These are phyloP conservation scores for Cenococcum geophilum DNA, from an alignment of 495 filamentous ascomycete species.

Conservation along the genomic window DNA sequence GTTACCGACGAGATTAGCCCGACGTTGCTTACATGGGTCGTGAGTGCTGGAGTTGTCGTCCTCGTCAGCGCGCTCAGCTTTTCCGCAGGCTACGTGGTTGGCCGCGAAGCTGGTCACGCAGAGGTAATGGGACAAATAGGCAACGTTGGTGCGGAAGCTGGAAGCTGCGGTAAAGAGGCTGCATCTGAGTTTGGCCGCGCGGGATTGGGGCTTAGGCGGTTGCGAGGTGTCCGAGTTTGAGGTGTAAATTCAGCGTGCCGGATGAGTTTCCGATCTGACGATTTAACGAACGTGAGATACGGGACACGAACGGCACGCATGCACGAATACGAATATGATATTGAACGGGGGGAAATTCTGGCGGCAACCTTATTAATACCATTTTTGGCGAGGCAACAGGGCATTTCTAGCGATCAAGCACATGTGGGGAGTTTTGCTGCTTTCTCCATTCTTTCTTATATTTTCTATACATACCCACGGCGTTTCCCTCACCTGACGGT, in stretches of 20 bases:
- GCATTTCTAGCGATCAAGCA: background rate
- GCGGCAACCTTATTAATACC: background rate
- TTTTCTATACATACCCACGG: background rate
- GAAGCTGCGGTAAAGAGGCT: slow-evolving; percentile 35
- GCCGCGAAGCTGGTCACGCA: slow-evolving; percentile 68
- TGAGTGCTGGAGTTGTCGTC: slow-evolving; percentile 87
- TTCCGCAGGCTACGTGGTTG: slow-evolving; percentile 85
- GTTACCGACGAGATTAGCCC: slow-evolving; percentile 50
- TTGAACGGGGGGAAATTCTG: background rate
- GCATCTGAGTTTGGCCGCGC: slow-evolving; percentile 29
- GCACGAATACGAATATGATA: slow-evolving; percentile 3
- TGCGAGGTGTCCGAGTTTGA: slow-evolving; percentile 29
- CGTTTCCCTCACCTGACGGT: background rate
- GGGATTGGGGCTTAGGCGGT: slow-evolving; percentile 30
- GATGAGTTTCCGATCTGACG: background rate
- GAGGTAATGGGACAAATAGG: slow-evolving; percentile 46
- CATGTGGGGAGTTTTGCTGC: slow-evolving; percentile 2
- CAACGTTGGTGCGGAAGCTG: slow-evolving; percentile 37
- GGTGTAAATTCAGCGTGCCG: background rate
- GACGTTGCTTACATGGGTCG: slow-evolving; percentile 82
- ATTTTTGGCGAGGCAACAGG: slow-evolving; percentile 1
- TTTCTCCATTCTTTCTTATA: background rate
- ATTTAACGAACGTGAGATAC: background rate
- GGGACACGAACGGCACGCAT: slow-evolving; percentile 1
- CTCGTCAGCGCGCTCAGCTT: slow-evolving; percentile 88